Evolutionary conservation across 1,284 basidiomycete species (phyloP), one percentile per base, ranked within the genome.

Genomic region (Trametes versicolor): DNA sequence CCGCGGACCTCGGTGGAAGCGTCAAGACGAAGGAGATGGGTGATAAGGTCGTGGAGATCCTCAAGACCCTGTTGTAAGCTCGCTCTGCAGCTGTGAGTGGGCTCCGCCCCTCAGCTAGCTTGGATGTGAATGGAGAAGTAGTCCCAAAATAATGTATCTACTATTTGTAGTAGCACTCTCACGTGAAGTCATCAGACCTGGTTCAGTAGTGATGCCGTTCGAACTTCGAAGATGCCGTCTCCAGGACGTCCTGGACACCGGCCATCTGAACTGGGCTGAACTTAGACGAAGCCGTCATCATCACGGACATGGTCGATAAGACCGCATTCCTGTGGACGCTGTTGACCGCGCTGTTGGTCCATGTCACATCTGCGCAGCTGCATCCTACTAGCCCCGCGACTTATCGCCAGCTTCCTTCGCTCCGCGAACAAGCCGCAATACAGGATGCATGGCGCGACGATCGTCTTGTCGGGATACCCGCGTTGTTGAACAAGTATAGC

Each of bases 1-100:
- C 97, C 5, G 89, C 88, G 53, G 98, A 99, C 78, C 82, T 99
- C 45, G 94, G 95, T 58, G 97, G 97, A 32, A 84, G 85, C 37
- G 87, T 86, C 61, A 83, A 82, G 45, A 97, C 96, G 39, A 83
- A 78, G 58, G 90, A 97, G 74, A 84, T 99, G 37, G 97, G 97
- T 49, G 92, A 97, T 76, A 87, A 87, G 75, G 85, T 99, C 59
- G 85, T 96, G 1, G 89, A 94, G 74, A 87, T 88, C 19, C 80
- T 99, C 67, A 90, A 90, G 73, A 81, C 78, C 12, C 75, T 93
- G 57, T 74, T 96, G 73, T 87, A 76, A 78, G 55, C 10, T 13
- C n/a, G 55, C 10, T 13, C n/a, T 17, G 45, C 23, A 25, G 13
- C 25, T 29, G 48, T n/a, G 15, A n/a, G 19, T 17, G 48, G 25